Conservation (phyloP, 148 eudicot species). For the Hydrangea macrophylla region DNA sequence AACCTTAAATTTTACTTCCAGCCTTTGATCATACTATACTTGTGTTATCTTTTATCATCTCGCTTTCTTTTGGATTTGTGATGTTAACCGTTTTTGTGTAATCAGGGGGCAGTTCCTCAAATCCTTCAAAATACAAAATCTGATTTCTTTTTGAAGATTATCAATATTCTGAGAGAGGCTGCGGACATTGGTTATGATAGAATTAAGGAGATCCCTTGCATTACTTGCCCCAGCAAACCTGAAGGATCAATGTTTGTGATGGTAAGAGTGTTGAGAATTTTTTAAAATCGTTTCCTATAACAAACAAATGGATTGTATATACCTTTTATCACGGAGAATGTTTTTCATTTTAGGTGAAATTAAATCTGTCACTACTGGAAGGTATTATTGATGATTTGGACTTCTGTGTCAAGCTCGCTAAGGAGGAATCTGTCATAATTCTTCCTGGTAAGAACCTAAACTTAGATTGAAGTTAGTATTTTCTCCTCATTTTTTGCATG, state of each 20-base stretch:
- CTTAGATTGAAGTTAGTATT: not conserved
- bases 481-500: not conserved
- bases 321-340: not conserved
- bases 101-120: constrained; percentile 37
- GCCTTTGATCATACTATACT: not conserved
- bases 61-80: not conserved
- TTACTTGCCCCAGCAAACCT: constrained; percentile 44
- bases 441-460: constrained; percentile 32
- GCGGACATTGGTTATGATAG: constrained; percentile 32
- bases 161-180: constrained; percentile 26
- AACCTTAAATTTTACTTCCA: not conserved
- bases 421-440: constrained; percentile 45
- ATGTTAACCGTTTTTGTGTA: not conserved
- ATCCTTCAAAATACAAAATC: constrained; percentile 32
- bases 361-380: constrained; percentile 32
- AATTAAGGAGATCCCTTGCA: constrained; percentile 32
- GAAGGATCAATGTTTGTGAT: constrained; percentile 53
- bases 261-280: constrained; percentile 22
- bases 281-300: not conserved
- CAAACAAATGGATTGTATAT: not conserved
- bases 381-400: constrained; percentile 41
- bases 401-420: constrained; percentile 41
- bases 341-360: constrained; percentile 30
- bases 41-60: not conserved
- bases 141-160: constrained; percentile 30